Base-by-base conservation (phyloP, 2,329 filamentous ascomycete species). In the Magnaporthales sp. region DNA sequence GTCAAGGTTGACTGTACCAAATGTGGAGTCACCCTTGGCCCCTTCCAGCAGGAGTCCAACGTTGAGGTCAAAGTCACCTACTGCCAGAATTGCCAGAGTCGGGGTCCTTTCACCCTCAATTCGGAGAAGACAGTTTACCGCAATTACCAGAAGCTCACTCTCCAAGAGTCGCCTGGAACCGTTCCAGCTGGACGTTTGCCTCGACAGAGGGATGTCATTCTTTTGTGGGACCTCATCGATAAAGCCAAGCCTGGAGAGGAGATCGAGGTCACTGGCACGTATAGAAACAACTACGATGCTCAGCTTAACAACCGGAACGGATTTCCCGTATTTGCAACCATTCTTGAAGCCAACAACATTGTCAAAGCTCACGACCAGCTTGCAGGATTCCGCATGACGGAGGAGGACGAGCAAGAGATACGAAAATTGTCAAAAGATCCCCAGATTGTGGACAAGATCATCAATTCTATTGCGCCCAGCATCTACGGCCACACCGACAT, bases 231-330 rank as follows among this genome's bases (percentile, higher is more conserved):
- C 79, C 83, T 99, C 66, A 99, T 99, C 71, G 95, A 99, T 78
- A 91, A 87, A 70, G 94, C 94, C 58, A 99, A 99, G 80, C 95
- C 95, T 30, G 95, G 95, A 67, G 95, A 99, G 78, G 96, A 99
- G 76, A 93, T 99, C 67, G 95, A 99, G 75, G 89, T 99, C 10
- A 98, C 93, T 8, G 95, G 95, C 70, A 91, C 97, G 72, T 99
- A 99, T 80, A 90, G 93, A 72, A 99, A 99, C 82, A 98, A 96
- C 80, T 99, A 97, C 74, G 94, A 98, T 76, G 93, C 95, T 3
- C 92, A 96, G 72, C 85, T 99, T 66, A 99, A 99, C 80, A 98
- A 97, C 81, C 94, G 95, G 74, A 99, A 98, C 75, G 95, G 95
- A 4, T 98, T 99, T 80, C 95, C 95, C 0, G 95, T 99, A 46